Conservation (phyloP, 495 filamentous ascomycete genomes). For the Aspergillus panamensis region DNA sequence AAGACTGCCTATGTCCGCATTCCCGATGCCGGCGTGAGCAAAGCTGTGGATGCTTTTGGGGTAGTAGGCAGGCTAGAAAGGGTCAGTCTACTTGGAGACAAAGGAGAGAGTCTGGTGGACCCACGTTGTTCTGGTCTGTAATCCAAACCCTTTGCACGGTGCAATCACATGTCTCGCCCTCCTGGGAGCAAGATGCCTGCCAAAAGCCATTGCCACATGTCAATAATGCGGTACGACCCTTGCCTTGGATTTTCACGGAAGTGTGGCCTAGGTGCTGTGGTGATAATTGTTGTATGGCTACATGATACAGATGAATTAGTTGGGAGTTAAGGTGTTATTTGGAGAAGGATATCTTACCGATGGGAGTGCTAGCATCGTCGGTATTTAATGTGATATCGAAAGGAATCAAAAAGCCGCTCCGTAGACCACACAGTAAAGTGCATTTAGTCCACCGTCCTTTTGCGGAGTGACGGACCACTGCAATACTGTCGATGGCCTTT, state of each 20-base stretch:
- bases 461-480: conserved; percentile 19
- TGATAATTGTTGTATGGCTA: conserved; percentile 31
- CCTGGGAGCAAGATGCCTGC: conserved; percentile 30
- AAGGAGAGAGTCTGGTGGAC: conserved; percentile 10
- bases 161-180: conserved; percentile 25
- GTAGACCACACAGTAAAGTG: conserved; percentile 42
- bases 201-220: conserved; percentile 44
- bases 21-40: conserved; percentile 19
- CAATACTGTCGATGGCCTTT: conserved; percentile 40
- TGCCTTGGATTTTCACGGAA: conserved; percentile 34
- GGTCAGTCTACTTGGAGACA: conserved; percentile 10
- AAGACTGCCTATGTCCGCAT: conserved; percentile 15
- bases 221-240: conserved; percentile 28
- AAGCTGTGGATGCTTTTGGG: conserved; percentile 37
- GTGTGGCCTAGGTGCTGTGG: conserved; percentile 36
- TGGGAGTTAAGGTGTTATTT: too few species aligned
- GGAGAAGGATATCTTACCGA: conserved; percentile 25
- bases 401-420: conserved; percentile 42
- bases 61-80: conserved; percentile 38
- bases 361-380: conserved; percentile 18
- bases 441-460: conserved; percentile 13
- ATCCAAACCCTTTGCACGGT: conserved; percentile 39
- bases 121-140: conserved; percentile 45
- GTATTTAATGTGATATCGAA: conserved; percentile 27
- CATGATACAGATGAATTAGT: background rate